Evolutionary conservation across 2,329 filamentous ascomycete species (phyloP).

Genomic region (Diplodia intermedia): DNA sequence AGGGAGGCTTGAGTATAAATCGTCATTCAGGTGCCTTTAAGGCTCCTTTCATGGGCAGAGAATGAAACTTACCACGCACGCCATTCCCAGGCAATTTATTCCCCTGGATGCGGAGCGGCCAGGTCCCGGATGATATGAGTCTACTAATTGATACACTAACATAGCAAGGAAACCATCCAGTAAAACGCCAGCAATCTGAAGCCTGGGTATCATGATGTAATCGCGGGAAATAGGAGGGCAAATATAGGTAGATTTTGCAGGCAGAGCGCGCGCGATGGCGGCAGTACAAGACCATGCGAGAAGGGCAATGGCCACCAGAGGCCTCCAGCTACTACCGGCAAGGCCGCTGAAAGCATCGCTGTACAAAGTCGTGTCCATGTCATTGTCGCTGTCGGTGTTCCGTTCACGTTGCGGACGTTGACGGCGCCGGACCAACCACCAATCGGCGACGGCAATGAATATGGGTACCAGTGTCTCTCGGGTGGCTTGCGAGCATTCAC

Average conservation of each 20-base stretch:
- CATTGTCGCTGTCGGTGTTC: slow-evolving; percentile 16
- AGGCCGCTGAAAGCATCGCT: background rate
- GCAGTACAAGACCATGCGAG: slow-evolving; percentile 21
- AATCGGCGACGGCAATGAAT: slow-evolving; percentile 20
- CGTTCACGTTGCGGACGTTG: background rate
- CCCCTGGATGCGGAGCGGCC: background rate
- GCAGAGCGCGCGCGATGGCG: background rate
- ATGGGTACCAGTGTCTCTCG: background rate
- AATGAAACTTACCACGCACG: slow-evolving; percentile 15
- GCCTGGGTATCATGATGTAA: slow-evolving; percentile 39
- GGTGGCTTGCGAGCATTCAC: slow-evolving; percentile 41
- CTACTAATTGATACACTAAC: slow-evolving; percentile 36
- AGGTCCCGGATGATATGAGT: background rate
- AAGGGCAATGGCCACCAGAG: background rate
- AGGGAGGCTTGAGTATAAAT: background rate
- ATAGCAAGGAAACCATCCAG: slow-evolving; percentile 42
- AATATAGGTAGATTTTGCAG: slow-evolving; percentile 23
- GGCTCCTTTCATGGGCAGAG: background rate
- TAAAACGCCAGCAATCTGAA: slow-evolving; percentile 43
- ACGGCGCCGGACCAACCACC: background rate
- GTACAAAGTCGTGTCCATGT: slow-evolving; percentile 24
- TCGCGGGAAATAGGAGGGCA: slow-evolving; percentile 11
- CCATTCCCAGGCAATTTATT: background rate
- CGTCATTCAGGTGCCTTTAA: background rate
- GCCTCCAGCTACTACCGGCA: slow-evolving; percentile 1